Evolutionary conservation across 345 rosid species (phyloP).

Genomic region (Eucalyptus cloeziana): DNA sequence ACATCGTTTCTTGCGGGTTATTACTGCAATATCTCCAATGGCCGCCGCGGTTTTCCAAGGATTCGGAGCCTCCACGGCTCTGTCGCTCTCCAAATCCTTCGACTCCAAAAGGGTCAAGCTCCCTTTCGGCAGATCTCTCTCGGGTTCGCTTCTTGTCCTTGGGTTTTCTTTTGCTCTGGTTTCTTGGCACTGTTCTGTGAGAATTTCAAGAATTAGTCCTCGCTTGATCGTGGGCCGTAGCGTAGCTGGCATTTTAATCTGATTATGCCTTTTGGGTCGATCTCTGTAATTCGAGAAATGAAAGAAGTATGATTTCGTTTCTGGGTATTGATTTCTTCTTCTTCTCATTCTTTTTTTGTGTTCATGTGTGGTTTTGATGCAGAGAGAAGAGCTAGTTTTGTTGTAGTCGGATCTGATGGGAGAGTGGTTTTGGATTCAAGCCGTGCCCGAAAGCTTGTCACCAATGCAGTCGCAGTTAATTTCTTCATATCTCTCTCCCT

Average conservation of each 20-base stretch:
- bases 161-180: background rate
- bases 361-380: background rate
- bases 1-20: background rate
- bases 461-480: background rate
- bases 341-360: background rate
- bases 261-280: background rate
- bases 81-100: conserved; percentile 27
- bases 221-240: background rate
- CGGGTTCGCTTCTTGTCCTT: conserved; percentile 22
- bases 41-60: conserved; percentile 66
- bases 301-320: background rate
- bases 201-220: background rate
- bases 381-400: conserved; percentile 34
- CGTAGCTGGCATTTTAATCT: background rate
- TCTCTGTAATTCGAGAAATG: background rate
- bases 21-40: background rate
- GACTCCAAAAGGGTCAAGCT: conserved; percentile 32
- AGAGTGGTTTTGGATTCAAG: conserved; percentile 18
- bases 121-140: conserved; percentile 27
- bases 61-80: conserved; percentile 42
- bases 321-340: background rate
- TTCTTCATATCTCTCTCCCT: background rate
- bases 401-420: conserved; percentile 57
- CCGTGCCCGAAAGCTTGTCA: background rate
- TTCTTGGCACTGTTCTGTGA: background rate